phyloP scores from a whole-genome alignment of 805 yeast species.

The Saccharomycopsis oosterbeekiorum region DNA sequence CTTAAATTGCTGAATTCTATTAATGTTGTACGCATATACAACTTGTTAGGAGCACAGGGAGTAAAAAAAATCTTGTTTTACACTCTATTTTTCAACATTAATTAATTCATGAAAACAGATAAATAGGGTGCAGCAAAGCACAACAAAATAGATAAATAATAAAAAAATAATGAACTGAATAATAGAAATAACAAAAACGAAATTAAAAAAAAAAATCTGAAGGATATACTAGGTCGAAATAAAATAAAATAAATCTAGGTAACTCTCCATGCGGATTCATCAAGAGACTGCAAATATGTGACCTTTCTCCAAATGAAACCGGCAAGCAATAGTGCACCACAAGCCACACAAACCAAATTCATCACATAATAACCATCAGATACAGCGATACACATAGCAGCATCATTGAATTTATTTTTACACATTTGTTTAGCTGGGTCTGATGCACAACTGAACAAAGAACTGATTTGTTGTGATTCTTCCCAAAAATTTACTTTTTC shows the following conservation, averaged over 20 bases:
- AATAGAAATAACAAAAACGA: too few relatives aligned
- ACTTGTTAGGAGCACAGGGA: too few relatives aligned
- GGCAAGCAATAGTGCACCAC: slow-evolving; percentile 58
- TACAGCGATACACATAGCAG: slow-evolving; percentile 30
- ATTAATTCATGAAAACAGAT: too few relatives aligned
- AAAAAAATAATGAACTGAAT: too few relatives aligned
- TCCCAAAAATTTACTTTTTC: slow-evolving; percentile 22
- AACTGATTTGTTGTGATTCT: slow-evolving; percentile 14
- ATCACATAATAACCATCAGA: slow-evolving; percentile 82
- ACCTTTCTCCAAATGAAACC: slow-evolving; percentile 58
- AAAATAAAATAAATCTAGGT: slow-evolving; percentile 10
- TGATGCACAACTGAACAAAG: slow-evolving; percentile 25
- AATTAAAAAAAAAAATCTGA: too few relatives aligned
- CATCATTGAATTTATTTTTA: slow-evolving; percentile 39
- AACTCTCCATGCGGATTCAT: slow-evolving; percentile 70
- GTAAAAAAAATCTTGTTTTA: too few relatives aligned
- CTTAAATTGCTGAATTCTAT: too few relatives aligned
- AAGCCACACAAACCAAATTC: slow-evolving; percentile 55
- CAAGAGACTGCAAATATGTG: slow-evolving; percentile 56
- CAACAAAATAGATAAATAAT: too few relatives aligned
- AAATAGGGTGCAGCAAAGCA: too few relatives aligned
- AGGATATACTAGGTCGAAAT: too few relatives aligned
- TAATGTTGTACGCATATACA: too few relatives aligned
- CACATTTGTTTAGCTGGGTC: slow-evolving; percentile 42
- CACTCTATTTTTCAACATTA: too few relatives aligned